These are phyloP conservation scores for Priceomyces melissophilus DNA, from an alignment of 805 yeast genomes.

Conservation along the genomic window DNA sequence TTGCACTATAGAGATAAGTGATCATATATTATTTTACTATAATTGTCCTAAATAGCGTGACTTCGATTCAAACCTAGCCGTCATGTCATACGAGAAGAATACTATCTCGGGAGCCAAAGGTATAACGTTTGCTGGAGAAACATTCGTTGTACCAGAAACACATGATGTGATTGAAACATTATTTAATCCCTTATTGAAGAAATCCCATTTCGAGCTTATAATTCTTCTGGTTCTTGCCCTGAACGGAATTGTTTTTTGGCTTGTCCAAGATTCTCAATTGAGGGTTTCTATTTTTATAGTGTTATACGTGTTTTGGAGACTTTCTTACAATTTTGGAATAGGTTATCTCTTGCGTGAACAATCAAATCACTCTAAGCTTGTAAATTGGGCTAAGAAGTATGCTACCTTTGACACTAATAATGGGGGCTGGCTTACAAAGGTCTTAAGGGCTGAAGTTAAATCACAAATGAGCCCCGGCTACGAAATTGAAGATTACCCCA, in stretches of 20 bases:
- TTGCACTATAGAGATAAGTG: too few species aligned
- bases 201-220: slow-evolving; percentile 61
- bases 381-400: slow-evolving; percentile 46
- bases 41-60: too few species aligned
- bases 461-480: slow-evolving; percentile 39
- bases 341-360: slow-evolving; percentile 67
- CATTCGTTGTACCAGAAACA: slow-evolving; percentile 57
- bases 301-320: slow-evolving; percentile 70
- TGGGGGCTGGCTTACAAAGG: slow-evolving; percentile 31
- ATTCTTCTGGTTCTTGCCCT: slow-evolving; percentile 44
- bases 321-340: slow-evolving; percentile 75
- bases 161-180: slow-evolving; percentile 82
- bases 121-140: slow-evolving; percentile 42
- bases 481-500: slow-evolving; percentile 41
- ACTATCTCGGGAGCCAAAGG: slow-evolving; percentile 35
- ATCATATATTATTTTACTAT: too few species aligned
- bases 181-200: slow-evolving; percentile 70
- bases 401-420: slow-evolving; percentile 25
- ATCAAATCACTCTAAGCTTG: slow-evolving; percentile 54
- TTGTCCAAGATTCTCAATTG: slow-evolving; percentile 19
- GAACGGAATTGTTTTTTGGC: slow-evolving; percentile 29
- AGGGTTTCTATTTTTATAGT: slow-evolving; percentile 42
- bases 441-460: slow-evolving; percentile 32
- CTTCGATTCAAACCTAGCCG: too few species aligned
- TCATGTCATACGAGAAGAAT: slow-evolving; percentile 7